Evolutionary conservation across 441 rosid species (phyloP), one percentile per base, ranked within the genome.

Genomic region (Brassica hybrid): DNA sequence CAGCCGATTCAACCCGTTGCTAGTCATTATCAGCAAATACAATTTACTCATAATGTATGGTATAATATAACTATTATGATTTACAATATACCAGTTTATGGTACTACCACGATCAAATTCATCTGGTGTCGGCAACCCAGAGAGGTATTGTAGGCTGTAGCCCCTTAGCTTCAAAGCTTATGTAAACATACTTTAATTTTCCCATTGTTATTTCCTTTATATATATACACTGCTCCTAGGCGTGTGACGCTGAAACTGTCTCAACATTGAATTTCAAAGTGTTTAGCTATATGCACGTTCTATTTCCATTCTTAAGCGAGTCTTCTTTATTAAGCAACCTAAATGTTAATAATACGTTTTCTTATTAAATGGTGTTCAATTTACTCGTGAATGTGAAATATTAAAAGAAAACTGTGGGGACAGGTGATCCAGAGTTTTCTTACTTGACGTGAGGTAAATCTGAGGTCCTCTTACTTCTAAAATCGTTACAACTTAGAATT

Each of bases 401-500:
- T 14, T n/a, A 13, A n/a, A 30, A 9, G 2, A 56, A 41, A 62
- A 27, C 30, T 30, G 65, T 50, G 69, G 63, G 69, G 58, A 69
- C 27, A n/a, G 21, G 69, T 50, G 30, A 60, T 60, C 41, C 14
- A 4, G 16, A 13, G 14, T 45, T 45, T 45, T 4, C 8, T 50
- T 13, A n/a, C 57, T 50, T n/a, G 57, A 50, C 18, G 6, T 50
- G 18, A n/a, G 18, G 17, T 50, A 63, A 50, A 69, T 62, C 56
- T 69, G 70, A 54, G 48, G 14, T 70, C 64, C 64, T 70, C 66
- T 25, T 54, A 38, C 25, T 76, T 52, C 52, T 13, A 76, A 36
- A 70, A 77, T 77, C 67, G 65, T 77, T 58, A 45, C 72, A 77
- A 65, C 56, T 58, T 43, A 6, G 76, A 77, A 18, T 65, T 54